phyloP scores from a whole-genome alignment of 2,329 filamentous ascomycete genomes.

The Cercospora citrullina region DNA sequence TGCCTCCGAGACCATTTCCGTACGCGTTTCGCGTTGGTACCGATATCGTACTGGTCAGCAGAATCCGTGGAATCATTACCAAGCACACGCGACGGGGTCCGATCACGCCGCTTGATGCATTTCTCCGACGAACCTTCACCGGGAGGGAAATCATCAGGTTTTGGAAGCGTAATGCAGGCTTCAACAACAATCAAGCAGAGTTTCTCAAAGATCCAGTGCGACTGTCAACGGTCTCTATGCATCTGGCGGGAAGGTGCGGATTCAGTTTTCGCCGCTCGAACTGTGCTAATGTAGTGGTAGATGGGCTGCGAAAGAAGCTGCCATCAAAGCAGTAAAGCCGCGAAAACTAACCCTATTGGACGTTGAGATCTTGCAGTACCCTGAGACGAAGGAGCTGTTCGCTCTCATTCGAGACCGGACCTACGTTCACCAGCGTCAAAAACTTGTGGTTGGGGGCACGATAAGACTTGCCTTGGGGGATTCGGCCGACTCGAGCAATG shows the following conservation, averaged over 20 bases:
- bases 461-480: background rate
- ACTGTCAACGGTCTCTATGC: background rate
- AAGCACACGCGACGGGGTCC: conserved; percentile 19
- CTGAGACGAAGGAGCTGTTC: conserved; percentile 61
- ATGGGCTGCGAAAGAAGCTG: conserved; percentile 55
- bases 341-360: conserved; percentile 38
- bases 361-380: conserved; percentile 42
- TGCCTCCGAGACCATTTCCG: conserved; percentile 58
- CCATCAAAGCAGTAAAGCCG: conserved; percentile 45
- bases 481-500: background rate
- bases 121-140: conserved; percentile 33
- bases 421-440: background rate
- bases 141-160: conserved; percentile 31
- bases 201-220: background rate
- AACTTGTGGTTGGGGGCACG: background rate
- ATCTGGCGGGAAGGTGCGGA: conserved; percentile 31
- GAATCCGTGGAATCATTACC: conserved; percentile 62
- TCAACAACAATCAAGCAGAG: background rate
- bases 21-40: conserved; percentile 70
- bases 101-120: conserved; percentile 13
- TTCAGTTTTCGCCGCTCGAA: background rate
- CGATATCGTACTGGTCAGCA: conserved; percentile 68
- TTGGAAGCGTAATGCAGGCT: conserved; percentile 13
- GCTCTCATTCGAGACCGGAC: conserved; percentile 37
- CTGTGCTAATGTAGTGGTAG: conserved; percentile 22